A percentile compares a stretch with the other conserved stretches of the same genome.
These are phyloP conservation scores for Hyaloscypha hepaticicola DNA, from an alignment of 495 filamentous ascomycete genomes.

Conservation along the genomic window DNA sequence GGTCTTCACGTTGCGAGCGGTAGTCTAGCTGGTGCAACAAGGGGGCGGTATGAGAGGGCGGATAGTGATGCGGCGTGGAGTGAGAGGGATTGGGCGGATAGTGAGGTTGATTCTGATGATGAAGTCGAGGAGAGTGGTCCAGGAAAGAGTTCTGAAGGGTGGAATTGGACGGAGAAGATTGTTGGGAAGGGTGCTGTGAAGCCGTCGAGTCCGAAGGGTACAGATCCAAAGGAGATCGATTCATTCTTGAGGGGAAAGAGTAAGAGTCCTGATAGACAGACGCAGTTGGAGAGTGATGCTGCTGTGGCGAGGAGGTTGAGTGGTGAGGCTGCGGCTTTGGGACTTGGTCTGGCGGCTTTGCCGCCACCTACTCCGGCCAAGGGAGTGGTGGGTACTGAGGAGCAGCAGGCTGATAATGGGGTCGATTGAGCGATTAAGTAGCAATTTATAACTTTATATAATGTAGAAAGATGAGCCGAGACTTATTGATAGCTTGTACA, in stretches of 20 bases:
- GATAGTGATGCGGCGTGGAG: conserved; percentile 50
- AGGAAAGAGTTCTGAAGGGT: conserved; percentile 32
- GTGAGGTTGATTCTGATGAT: conserved; percentile 48
- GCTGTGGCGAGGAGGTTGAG: conserved; percentile 16
- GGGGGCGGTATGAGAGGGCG: neutral
- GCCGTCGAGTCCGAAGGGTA: conserved; percentile 23
- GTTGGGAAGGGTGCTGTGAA: conserved; percentile 40
- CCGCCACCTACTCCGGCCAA: neutral
- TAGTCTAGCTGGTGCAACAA: no score
- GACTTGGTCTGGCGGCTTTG: conserved; percentile 10
- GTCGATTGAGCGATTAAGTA: neutral
- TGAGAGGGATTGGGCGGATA: conserved; percentile 52
- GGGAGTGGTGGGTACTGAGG: conserved; percentile 36
- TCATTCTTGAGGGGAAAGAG: conserved; percentile 20
- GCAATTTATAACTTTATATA: no score
- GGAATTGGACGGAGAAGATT: conserved; percentile 60
- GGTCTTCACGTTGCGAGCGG: neutral
- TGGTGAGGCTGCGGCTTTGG: conserved; percentile 20
- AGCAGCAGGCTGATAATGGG: conserved; percentile 40
- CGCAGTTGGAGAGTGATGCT: conserved; percentile 15
- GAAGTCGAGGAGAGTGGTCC: conserved; percentile 4
- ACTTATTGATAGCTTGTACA: no score
- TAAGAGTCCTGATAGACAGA: conserved; percentile 4
- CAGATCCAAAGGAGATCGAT: conserved; percentile 21
- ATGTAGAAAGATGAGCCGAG: no score